Evolutionary conservation across 108 stramenopile genomes (phyloP).

Genomic region (Skeletonema potamos): DNA sequence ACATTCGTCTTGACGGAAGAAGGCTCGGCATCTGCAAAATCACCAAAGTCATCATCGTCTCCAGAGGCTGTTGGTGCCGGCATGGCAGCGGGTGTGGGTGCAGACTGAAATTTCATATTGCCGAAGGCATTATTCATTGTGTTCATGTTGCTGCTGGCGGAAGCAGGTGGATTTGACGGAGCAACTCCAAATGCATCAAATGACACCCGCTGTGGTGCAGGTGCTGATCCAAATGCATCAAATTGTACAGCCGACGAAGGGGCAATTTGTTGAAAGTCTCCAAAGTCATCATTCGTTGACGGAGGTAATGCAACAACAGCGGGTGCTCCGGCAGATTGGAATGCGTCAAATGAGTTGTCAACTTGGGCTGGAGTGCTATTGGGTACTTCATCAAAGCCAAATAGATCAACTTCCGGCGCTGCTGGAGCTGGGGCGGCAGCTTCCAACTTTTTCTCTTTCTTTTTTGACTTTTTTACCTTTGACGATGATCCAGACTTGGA

Average conservation of each 20-base stretch:
- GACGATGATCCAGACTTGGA: slow-evolving; percentile 61
- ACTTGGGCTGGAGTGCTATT: slow-evolving; percentile 40
- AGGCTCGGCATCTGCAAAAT: slow-evolving; percentile 60
- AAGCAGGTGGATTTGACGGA: background rate
- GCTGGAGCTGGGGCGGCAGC: slow-evolving; percentile 26
- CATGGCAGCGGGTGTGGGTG: slow-evolving; percentile 1
- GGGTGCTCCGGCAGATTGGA: slow-evolving; percentile 18
- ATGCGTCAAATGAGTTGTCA: slow-evolving; percentile 40
- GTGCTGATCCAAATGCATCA: slow-evolving; percentile 56
- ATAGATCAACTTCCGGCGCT: slow-evolving; percentile 65
- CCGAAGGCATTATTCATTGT: slow-evolving; percentile 54
- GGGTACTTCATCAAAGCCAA: slow-evolving; percentile 57
- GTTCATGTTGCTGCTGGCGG: slow-evolving; percentile 10
- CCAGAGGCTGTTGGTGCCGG: slow-evolving; percentile 29
- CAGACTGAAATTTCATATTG: slow-evolving; percentile 28
- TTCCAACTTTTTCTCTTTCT: slow-evolving; percentile 57
- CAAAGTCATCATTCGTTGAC: slow-evolving; percentile 45
- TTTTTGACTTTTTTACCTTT: slow-evolving; percentile 78
- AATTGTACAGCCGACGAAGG: slow-evolving; percentile 44
- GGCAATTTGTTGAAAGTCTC: slow-evolving; percentile 47
- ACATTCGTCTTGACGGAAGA: slow-evolving; percentile 25
- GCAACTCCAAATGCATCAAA: slow-evolving; percentile 72
- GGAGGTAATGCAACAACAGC: slow-evolving; percentile 11
- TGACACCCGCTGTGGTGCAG: slow-evolving; percentile 18
- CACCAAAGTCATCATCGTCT: slow-evolving; percentile 69